Conservation (phyloP, 768 basidiomycete genomes). For the Solioccasus polychromus region DNA sequence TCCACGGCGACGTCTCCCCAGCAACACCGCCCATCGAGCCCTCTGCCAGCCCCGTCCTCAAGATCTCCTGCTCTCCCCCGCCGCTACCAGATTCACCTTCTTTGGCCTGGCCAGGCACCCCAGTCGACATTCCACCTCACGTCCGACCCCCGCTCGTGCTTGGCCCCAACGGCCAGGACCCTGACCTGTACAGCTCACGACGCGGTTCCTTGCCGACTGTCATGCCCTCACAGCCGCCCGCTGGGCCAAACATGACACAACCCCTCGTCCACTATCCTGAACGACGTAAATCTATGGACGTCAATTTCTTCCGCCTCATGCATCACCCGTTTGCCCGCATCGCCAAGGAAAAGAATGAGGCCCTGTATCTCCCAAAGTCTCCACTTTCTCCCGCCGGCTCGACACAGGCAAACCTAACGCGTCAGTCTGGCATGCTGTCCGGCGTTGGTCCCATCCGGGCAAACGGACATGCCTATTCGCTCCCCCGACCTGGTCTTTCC, state of each 20-base stretch:
- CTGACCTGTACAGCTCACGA: slow-evolving; percentile 36
- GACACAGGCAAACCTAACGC: slow-evolving; percentile 34
- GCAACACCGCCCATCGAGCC: slow-evolving; percentile 4
- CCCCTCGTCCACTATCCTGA: slow-evolving; percentile 33
- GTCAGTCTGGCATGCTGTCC: slow-evolving; percentile 27
- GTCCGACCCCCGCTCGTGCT: slow-evolving; percentile 22
- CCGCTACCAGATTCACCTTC: slow-evolving; percentile 8
- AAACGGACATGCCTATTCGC: slow-evolving; percentile 45
- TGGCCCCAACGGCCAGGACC: slow-evolving; percentile 23
- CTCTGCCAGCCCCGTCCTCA: slow-evolving; percentile 16
- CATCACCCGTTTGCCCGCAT: slow-evolving; percentile 39
- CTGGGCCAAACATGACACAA: slow-evolving; percentile 32
- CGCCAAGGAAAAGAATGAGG: slow-evolving; percentile 35
- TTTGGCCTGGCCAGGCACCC: slow-evolving; percentile 30
- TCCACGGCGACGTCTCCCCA: slow-evolving; percentile 12
- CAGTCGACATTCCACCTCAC: slow-evolving; percentile 22
- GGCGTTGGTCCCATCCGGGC: slow-evolving; percentile 42
- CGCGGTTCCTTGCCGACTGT: slow-evolving; percentile 56
- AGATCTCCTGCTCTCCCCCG: slow-evolving; percentile 23
- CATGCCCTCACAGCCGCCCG: slow-evolving; percentile 28
- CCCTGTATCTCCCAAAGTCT: slow-evolving; percentile 31
- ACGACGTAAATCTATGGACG: slow-evolving; percentile 40
- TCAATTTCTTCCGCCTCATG: slow-evolving; percentile 49
- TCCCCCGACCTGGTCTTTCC: slow-evolving; percentile 30
- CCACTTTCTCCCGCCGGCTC: slow-evolving; percentile 32